phyloP scores from a whole-genome alignment of 768 basidiomycete species.

The Agaricus subrufescens region DNA sequence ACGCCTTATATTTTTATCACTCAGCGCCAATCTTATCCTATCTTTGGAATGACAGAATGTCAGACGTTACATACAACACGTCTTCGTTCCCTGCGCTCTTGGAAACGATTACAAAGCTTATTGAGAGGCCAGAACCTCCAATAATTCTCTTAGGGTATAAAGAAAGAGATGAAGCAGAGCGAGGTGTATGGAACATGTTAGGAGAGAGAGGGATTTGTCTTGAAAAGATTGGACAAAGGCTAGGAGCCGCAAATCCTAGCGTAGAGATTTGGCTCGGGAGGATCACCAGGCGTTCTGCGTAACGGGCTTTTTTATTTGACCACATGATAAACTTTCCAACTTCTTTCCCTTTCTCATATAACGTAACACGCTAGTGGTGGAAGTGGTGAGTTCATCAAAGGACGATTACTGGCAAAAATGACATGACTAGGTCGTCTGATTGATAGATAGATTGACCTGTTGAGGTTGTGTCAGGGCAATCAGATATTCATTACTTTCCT shows the following conservation, averaged over 20 bases:
- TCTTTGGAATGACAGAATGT: constrained; percentile 54
- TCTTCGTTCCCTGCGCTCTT: constrained; percentile 76
- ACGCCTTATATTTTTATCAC: constrained; percentile 22
- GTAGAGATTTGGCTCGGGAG: constrained; percentile 70
- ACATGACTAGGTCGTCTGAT: too few relatives aligned
- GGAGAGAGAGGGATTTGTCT: constrained; percentile 50
- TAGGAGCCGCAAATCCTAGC: constrained; percentile 57
- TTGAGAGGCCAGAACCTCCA: constrained; percentile 29
- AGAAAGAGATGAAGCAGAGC: constrained; percentile 74
- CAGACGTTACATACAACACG: constrained; percentile 92
- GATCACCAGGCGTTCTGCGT: neutral
- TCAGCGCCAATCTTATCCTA: neutral
- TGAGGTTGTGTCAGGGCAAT: too few relatives aligned
- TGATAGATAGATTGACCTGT: too few relatives aligned
- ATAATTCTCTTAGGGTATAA: constrained; percentile 79
- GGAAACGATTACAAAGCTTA: constrained; percentile 54
- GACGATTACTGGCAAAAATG: too few relatives aligned
- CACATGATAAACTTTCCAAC: too few relatives aligned
- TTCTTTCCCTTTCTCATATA: too few relatives aligned
- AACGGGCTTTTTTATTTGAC: neutral
- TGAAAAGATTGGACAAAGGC: constrained; percentile 44
- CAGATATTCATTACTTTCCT: too few relatives aligned
- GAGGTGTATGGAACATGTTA: constrained; percentile 67
- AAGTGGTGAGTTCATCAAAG: too few relatives aligned
- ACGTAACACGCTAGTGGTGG: too few relatives aligned